Evolutionary conservation across 2,329 filamentous ascomycete genomes (phyloP).

Genomic region (Bipolaris zeicola): DNA sequence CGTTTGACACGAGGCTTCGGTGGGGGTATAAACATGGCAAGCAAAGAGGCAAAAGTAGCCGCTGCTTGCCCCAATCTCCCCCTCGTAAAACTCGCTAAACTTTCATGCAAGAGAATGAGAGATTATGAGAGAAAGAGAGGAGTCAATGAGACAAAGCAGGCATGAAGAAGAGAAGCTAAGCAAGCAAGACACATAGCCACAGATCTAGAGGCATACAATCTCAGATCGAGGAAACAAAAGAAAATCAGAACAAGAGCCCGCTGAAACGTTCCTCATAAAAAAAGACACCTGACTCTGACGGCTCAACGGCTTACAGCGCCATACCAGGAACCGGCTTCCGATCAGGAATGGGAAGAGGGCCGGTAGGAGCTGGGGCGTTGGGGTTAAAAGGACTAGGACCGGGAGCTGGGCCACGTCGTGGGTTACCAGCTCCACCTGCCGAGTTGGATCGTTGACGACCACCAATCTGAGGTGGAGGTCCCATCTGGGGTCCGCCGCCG

Average conservation of each 20-base stretch:
- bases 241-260: slow-evolving; percentile 20
- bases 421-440: slow-evolving; percentile 36
- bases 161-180: slow-evolving; percentile 16
- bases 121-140: neutral
- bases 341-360: slow-evolving; percentile 37
- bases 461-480: slow-evolving; percentile 38
- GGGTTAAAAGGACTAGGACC: slow-evolving; percentile 49
- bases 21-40: slow-evolving; percentile 28
- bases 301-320: slow-evolving; percentile 43
- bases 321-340: slow-evolving; percentile 57
- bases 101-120: neutral
- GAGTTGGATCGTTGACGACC: slow-evolving; percentile 48
- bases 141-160: neutral
- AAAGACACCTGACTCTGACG: slow-evolving; percentile 10
- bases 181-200: slow-evolving; percentile 16
- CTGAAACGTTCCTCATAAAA: slow-evolving; percentile 35
- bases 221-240: slow-evolving; percentile 7
- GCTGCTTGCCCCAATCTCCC: neutral
- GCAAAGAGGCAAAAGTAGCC: slow-evolving; percentile 12
- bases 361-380: slow-evolving; percentile 13
- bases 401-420: slow-evolving; percentile 37
- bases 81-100: neutral
- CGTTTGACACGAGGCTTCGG: slow-evolving; percentile 10
- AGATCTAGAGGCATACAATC: slow-evolving; percentile 8
- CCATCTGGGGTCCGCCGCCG: slow-evolving; percentile 43